Percentiles rank a stretch among this genome's conserved stretches.
Evolutionary conservation across 73 alveolate species (phyloP).

Genomic region (Stentor coeruleus): DNA sequence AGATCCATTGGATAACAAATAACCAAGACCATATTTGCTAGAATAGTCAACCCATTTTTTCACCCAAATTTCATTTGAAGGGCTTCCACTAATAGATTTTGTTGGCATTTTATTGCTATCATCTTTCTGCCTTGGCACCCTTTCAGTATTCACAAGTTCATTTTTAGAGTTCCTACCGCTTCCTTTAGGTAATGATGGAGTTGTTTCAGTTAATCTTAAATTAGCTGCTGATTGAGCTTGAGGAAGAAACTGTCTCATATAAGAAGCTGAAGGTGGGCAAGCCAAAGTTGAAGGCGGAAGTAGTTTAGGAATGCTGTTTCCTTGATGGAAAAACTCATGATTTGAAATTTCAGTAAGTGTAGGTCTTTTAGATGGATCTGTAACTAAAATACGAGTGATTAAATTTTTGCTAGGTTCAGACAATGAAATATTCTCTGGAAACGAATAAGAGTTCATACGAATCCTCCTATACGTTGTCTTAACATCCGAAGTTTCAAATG

Average conservation of each 20-base stretch:
- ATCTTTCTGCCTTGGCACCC: background rate
- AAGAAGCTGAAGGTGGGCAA: conserved; percentile 83
- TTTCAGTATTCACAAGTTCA: background rate
- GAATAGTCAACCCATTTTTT: conserved; percentile 85
- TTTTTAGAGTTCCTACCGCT: background rate
- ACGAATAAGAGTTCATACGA: conserved; percentile 49
- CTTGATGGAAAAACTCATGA: conserved; percentile 18
- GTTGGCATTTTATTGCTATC: background rate
- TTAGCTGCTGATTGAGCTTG: background rate
- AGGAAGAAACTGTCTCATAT: conserved; percentile 42
- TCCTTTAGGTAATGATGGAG: background rate
- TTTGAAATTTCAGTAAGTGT: background rate
- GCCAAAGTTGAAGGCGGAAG: conserved; percentile 86
- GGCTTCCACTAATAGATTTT: background rate
- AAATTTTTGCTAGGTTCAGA: background rate
- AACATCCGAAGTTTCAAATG: conserved; percentile 83
- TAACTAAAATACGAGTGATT: background rate
- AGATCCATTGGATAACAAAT: conserved; percentile 68
- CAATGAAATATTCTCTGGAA: conserved; percentile 58
- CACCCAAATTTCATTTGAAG: conserved; percentile 50
- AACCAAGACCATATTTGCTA: conserved; percentile 85
- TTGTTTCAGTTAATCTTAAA: background rate
- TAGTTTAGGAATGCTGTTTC: conserved; percentile 70
- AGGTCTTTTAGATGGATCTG: conserved; percentile 5
- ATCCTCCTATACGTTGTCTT: conserved; percentile 73